These are phyloP conservation scores for Pachysolen tannophilus DNA, from an alignment of 805 yeast species.

Conservation along the genomic window DNA sequence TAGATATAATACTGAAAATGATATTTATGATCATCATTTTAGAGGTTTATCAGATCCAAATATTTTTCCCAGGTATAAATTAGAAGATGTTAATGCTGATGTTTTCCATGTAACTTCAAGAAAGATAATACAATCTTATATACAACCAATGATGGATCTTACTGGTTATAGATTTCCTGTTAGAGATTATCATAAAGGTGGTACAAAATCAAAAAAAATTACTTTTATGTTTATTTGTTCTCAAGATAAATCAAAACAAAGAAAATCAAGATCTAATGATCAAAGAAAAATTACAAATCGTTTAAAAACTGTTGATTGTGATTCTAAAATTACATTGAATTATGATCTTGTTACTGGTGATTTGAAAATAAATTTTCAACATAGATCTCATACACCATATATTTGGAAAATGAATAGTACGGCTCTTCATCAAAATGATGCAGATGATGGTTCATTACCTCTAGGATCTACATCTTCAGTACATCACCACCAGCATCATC, in stretches of 20 bases:
- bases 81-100: conserved; percentile 21
- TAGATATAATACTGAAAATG: conserved; percentile 24
- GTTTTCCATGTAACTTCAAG: conserved; percentile 27
- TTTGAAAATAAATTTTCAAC: conserved; percentile 28
- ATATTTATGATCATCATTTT: conserved; percentile 27
- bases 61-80: conserved; percentile 25
- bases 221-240: conserved; percentile 38
- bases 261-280: conserved; percentile 32
- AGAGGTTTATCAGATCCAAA: conserved; percentile 22
- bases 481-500: conserved; percentile 7
- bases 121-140: conserved; percentile 25
- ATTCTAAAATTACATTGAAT: conserved; percentile 29
- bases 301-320: conserved; percentile 32
- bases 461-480: conserved; percentile 8
- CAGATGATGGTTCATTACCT: conserved; percentile 2
- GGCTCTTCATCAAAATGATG: conserved; percentile 2
- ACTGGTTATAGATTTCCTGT: conserved; percentile 37
- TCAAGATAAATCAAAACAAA: conserved; percentile 33
- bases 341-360: conserved; percentile 30
- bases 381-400: conserved; percentile 31
- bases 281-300: conserved; percentile 29
- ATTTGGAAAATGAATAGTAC: conserved; percentile 21
- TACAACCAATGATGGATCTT: conserved; percentile 29
- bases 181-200: conserved; percentile 37
- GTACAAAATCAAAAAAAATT: conserved; percentile 30